Conservation (phyloP, 1,284 basidiomycete species). For the Ganoderma multipileum region DNA sequence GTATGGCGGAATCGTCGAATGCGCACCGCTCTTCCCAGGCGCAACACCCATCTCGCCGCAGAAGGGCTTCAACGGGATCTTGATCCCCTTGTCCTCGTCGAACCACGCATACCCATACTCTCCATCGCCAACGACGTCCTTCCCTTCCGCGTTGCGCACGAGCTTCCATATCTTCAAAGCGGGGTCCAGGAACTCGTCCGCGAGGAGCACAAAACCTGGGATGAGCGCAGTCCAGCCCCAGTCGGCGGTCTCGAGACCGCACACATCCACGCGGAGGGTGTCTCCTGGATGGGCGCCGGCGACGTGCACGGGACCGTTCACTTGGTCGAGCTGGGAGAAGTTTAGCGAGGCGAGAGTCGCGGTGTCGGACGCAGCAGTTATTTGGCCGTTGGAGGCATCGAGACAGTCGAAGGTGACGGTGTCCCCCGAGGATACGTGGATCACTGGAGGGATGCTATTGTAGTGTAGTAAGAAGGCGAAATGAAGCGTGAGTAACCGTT, state of each 20-base stretch:
- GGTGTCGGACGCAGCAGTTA: constrained; percentile 51
- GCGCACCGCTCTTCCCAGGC: constrained; percentile 55
- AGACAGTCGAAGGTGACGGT: constrained; percentile 64
- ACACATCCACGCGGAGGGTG: constrained; percentile 62
- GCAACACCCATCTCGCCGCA: constrained; percentile 73
- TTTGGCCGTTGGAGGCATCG: constrained; percentile 67
- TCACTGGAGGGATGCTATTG: constrained; percentile 55
- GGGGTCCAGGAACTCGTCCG: constrained; percentile 59
- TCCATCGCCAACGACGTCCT: constrained; percentile 1
- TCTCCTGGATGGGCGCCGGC: constrained; percentile 59
- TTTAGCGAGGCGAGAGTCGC: constrained; percentile 46
- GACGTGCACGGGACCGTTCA: constrained; percentile 64
- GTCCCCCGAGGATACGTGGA: constrained; percentile 58
- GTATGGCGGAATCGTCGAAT: constrained; percentile 69
- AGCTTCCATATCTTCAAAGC: constrained; percentile 63
- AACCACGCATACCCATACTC: constrained; percentile 54
- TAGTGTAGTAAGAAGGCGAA: background rate
- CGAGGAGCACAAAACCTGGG: constrained; percentile 63
- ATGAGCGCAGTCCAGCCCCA: constrained; percentile 71
- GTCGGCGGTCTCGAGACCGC: constrained; percentile 55
- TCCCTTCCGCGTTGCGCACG: constrained; percentile 29
- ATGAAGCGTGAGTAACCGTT: background rate
- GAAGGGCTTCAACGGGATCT: constrained; percentile 59
- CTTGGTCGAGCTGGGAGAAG: constrained; percentile 59
- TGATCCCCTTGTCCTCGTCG: constrained; percentile 52